Conservation (phyloP, 495 filamentous ascomycete genomes). For the Extremus antarcticus region DNA sequence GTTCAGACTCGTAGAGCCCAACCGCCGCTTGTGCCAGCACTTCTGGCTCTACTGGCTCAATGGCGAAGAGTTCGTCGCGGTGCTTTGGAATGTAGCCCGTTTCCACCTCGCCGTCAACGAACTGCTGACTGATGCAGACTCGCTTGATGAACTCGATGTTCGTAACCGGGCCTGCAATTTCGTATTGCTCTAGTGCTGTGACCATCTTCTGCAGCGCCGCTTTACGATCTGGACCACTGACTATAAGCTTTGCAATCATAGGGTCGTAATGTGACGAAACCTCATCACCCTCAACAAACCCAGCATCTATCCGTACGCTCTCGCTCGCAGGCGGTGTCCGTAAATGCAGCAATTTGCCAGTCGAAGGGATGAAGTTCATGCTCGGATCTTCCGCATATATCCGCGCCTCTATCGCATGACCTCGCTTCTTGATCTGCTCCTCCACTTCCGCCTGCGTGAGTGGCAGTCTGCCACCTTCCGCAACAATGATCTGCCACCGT, state of each 20-base stretch:
- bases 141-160: constrained; percentile 95
- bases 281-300: constrained; percentile 82
- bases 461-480: constrained; percentile 76
- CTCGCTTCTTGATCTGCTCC: constrained; percentile 57
- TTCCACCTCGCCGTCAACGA: constrained; percentile 81
- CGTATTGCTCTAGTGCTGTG: constrained; percentile 76
- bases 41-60: constrained; percentile 18
- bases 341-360: constrained; percentile 77
- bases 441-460: constrained; percentile 76
- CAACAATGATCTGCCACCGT: constrained; percentile 90
- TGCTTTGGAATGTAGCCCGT: constrained; percentile 93
- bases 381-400: constrained; percentile 96
- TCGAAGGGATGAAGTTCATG: constrained; percentile 83
- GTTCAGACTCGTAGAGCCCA: constrained; percentile 32
- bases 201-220: constrained; percentile 75
- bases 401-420: constrained; percentile 85
- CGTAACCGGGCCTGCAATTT: constrained; percentile 83
- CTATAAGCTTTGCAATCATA: constrained; percentile 98
- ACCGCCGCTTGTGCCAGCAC: constrained; percentile 72
- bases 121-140: constrained; percentile 66
- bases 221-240: constrained; percentile 65
- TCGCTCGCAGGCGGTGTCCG: constrained; percentile 56
- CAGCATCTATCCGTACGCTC: constrained; percentile 80
- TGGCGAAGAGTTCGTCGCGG: constrained; percentile 44
- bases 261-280: constrained; percentile 95